A percentile compares a stretch with the other conserved stretches of the same genome.
These are phyloP conservation scores for Candida tropicalis DNA, from an alignment of 1,139 yeast species.

Conservation along the genomic window DNA sequence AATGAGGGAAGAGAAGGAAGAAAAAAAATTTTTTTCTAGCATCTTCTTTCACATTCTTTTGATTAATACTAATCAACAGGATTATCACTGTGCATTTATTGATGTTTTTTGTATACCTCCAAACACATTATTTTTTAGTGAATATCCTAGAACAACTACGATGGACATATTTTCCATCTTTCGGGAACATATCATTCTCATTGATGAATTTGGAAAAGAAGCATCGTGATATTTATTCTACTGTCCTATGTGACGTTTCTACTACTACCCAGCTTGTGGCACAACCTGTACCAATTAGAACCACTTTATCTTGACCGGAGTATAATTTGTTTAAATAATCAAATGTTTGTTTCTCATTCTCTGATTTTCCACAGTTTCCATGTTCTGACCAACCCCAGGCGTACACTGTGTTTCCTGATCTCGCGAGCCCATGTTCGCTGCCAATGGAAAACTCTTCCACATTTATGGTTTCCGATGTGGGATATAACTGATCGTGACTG, in stretches of 20 bases:
- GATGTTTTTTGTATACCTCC: constrained; percentile 4
- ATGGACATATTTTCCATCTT: constrained; percentile 81
- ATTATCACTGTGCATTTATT: constrained; percentile 11
- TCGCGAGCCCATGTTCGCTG: constrained; percentile 81
- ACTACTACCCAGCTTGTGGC: constrained; percentile 47
- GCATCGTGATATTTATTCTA: constrained; percentile 60
- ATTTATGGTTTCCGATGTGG: constrained; percentile 17
- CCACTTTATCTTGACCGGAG: constrained; percentile 23
- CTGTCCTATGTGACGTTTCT: constrained; percentile 4
- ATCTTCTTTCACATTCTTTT: constrained; percentile 7
- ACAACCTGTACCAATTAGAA: constrained; percentile 43
- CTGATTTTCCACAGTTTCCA: constrained; percentile 78
- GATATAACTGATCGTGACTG: constrained; percentile 69
- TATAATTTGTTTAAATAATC: constrained; percentile 42
- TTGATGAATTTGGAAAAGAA: constrained; percentile 80
- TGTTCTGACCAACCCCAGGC: constrained; percentile 99
- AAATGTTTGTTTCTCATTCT: constrained; percentile 27
- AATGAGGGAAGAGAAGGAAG: neutral
- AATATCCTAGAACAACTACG: constrained; percentile 63
- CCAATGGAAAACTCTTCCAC: constrained; percentile 52
- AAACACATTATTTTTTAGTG: constrained; percentile 43
- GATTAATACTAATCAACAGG: constrained; percentile 3
- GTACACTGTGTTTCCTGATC: constrained; percentile 35
- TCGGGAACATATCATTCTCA: constrained; percentile 45
- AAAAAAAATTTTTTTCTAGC: constrained; percentile 5